Conservation (phyloP, 345 rosid species). For the Linum lewisii region DNA sequence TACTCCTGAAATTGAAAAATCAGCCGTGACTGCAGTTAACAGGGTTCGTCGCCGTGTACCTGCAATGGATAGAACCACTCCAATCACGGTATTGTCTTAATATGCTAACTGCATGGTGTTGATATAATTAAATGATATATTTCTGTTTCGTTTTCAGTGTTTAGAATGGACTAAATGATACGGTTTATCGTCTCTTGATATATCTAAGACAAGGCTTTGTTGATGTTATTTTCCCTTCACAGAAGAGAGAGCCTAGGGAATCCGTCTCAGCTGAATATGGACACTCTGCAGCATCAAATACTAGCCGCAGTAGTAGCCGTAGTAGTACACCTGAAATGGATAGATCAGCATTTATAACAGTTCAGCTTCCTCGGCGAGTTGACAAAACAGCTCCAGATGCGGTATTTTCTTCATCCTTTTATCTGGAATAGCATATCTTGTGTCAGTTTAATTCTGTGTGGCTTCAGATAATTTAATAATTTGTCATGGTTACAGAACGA, state of each 20-base stretch:
- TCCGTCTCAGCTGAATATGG: constrained; percentile 20
- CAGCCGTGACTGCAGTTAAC: constrained; percentile 3
- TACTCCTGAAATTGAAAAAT: neutral
- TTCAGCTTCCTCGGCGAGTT: neutral
- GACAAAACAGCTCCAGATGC: neutral
- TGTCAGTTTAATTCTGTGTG: neutral
- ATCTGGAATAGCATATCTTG: no score
- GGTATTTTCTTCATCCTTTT: neutral
- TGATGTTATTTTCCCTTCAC: constrained; percentile 7
- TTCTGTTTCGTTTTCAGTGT: no score
- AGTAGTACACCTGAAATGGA: neutral
- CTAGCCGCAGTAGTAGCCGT: neutral
- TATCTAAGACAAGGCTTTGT: no score
- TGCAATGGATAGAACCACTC: constrained; percentile 17
- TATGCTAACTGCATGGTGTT: neutral
- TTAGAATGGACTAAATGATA: no score
- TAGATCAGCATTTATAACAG: neutral
- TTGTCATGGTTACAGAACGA: constrained; percentile 9
- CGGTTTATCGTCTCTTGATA: no score
- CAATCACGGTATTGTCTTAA: constrained; percentile 19
- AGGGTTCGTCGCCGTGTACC: constrained; percentile 1
- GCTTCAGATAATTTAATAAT: neutral
- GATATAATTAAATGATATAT: no score
- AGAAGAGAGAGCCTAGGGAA: constrained; percentile 53
- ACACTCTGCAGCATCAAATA: neutral